Percentiles rank a stretch among this genome's conserved stretches.
Evolutionary conservation across 2,329 filamentous ascomycete species (phyloP).

Genomic region (Orbilia brochopaga): DNA sequence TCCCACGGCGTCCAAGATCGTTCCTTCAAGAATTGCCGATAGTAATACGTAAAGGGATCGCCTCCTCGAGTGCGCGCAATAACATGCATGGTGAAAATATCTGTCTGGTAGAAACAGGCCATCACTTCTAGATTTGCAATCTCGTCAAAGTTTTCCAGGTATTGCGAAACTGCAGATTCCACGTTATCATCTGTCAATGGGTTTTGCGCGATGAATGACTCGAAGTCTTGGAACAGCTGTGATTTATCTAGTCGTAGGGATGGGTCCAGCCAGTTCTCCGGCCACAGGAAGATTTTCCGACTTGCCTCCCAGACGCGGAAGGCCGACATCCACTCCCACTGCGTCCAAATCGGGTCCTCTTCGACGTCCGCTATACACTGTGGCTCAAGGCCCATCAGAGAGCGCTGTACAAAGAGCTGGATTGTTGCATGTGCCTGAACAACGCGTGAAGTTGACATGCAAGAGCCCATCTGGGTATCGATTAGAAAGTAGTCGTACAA

Average conservation of each 20-base stretch:
- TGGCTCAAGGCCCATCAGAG: slow-evolving; percentile 56
- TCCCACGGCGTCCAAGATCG: slow-evolving; percentile 52
- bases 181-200: slow-evolving; percentile 45
- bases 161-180: slow-evolving; percentile 46
- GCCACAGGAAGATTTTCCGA: slow-evolving; percentile 56
- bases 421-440: slow-evolving; percentile 56
- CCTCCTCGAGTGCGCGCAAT: slow-evolving; percentile 50
- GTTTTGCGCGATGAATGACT: slow-evolving; percentile 53
- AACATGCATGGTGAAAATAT: slow-evolving; percentile 45
- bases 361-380: slow-evolving; percentile 6
- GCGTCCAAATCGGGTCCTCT: slow-evolving; percentile 8
- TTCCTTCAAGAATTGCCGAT: slow-evolving; percentile 19
- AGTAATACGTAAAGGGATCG: slow-evolving; percentile 50
- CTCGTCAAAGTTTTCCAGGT: slow-evolving; percentile 49
- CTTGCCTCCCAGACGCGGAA: slow-evolving; percentile 56
- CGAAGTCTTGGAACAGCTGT: slow-evolving; percentile 53
- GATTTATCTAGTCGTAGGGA: slow-evolving; percentile 56
- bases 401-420: slow-evolving; percentile 56
- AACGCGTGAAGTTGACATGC: slow-evolving; percentile 55
- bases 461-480: slow-evolving; percentile 56
- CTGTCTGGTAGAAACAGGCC: neutral
- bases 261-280: slow-evolving; percentile 57
- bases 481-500: slow-evolving; percentile 57
- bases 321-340: slow-evolving; percentile 55
- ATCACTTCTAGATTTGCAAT: slow-evolving; percentile 45